phyloP scores from a whole-genome alignment of 2,329 filamentous ascomycete species.

The Claviceps paspali region DNA sequence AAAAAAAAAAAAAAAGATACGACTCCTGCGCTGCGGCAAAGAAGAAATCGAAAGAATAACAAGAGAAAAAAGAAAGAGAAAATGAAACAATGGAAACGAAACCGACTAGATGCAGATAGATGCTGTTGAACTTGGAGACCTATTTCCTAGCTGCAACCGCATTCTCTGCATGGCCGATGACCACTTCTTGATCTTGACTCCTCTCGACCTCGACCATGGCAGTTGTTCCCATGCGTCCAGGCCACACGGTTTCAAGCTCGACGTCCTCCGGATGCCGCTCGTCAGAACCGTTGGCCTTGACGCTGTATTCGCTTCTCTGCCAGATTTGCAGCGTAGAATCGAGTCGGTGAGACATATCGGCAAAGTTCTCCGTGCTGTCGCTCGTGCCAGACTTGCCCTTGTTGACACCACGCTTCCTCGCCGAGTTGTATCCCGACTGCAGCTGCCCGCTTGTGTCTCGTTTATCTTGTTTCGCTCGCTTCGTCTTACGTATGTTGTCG shows the following conservation, averaged over 20 bases:
- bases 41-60: too few species aligned
- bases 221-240: conserved; percentile 2
- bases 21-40: too few species aligned
- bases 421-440: not conserved
- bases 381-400: not conserved
- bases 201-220: conserved; percentile 1
- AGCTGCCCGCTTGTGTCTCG: not conserved
- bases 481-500: not conserved
- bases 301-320: conserved; percentile 4
- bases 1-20: too few species aligned
- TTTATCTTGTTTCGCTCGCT: not conserved
- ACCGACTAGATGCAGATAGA: too few species aligned
- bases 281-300: not conserved
- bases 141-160: not conserved
- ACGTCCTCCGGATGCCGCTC: not conserved
- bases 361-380: conserved; percentile 3
- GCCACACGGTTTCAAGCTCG: conserved; percentile 1
- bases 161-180: not conserved
- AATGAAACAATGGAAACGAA: too few species aligned
- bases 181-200: not conserved
- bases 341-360: too few species aligned
- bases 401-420: not conserved
- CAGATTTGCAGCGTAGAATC: conserved; percentile 3
- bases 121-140: too few species aligned
- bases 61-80: too few species aligned